Conservation (phyloP, 2,329 filamentous ascomycete genomes). For the Magnaporthiopsis rhizophila region DNA sequence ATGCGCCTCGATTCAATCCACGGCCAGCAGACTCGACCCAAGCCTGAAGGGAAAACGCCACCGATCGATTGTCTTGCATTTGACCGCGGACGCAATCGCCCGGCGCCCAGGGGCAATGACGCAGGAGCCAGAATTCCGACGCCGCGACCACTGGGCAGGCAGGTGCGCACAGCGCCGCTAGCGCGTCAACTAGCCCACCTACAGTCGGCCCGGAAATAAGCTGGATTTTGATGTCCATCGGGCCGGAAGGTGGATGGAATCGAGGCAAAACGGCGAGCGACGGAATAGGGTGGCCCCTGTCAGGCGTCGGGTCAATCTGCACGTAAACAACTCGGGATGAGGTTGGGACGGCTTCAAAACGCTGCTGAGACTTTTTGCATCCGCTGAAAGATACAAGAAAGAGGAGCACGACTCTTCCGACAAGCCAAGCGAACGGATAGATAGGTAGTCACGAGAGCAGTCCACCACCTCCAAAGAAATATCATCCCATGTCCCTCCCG, state of each 20-base stretch:
- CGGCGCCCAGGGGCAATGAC: background rate
- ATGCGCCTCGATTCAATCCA: background rate
- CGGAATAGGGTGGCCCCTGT: no score
- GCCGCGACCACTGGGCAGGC: background rate
- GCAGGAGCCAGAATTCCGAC: background rate
- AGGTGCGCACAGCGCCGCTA: background rate
- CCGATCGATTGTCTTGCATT: background rate
- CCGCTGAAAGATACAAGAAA: no score
- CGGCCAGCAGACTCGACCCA: background rate
- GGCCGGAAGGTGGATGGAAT: background rate
- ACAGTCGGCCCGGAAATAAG: background rate
- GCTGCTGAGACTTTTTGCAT: background rate
- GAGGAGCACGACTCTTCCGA: background rate
- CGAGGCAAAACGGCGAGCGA: background rate
- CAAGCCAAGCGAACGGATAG: background rate
- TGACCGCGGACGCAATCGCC: background rate
- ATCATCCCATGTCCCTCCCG: no score
- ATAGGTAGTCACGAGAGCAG: background rate
- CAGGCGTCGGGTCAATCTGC: background rate
- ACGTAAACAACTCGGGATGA: background rate
- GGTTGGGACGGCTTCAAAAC: background rate
- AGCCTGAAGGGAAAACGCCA: background rate
- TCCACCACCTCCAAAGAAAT: background rate
- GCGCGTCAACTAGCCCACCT: no score
- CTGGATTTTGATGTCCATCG: background rate